Conservation (phyloP, 2,329 filamentous ascomycete genomes). For the Capronia americana region DNA sequence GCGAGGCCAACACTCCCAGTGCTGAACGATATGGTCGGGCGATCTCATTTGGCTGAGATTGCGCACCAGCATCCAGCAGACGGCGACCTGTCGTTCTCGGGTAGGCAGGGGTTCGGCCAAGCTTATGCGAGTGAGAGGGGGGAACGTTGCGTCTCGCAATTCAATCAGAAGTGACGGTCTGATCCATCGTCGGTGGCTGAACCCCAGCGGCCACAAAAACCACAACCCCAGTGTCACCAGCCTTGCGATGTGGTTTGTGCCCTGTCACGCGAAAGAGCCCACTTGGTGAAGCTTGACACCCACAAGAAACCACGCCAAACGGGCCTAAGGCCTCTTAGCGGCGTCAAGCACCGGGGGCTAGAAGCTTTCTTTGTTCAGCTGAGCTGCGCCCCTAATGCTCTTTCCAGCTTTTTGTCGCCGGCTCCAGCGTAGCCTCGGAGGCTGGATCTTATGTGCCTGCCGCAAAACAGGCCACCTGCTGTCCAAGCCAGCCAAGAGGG, state of each 20-base stretch:
- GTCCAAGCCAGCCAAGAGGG: not conserved
- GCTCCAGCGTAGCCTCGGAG: not conserved
- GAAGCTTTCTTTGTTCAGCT: slow-evolving; percentile 15
- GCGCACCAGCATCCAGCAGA: slow-evolving; percentile 7
- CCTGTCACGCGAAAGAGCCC: slow-evolving; percentile 19
- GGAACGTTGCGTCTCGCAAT: slow-evolving; percentile 6
- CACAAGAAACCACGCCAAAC: slow-evolving; percentile 17
- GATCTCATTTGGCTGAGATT: slow-evolving; percentile 24
- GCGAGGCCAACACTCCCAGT: not conserved
- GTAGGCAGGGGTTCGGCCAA: not conserved
- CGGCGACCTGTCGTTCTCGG: slow-evolving; percentile 6
- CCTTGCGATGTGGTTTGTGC: slow-evolving; percentile 29
- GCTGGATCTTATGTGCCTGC: not conserved
- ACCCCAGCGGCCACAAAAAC: slow-evolving; percentile 22
- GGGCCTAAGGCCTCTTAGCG: slow-evolving; percentile 19
- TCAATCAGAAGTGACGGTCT: slow-evolving; percentile 29
- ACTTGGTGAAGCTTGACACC: slow-evolving; percentile 19
- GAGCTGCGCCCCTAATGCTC: slow-evolving; percentile 8
- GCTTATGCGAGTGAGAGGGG: slow-evolving; percentile 26
- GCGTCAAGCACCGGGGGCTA: slow-evolving; percentile 25
- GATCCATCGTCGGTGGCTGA: slow-evolving; percentile 24
- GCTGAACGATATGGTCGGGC: not conserved
- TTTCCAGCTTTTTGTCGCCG: slow-evolving; percentile 11
- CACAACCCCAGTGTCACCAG: slow-evolving; percentile 11
- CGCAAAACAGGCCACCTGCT: slow-evolving; percentile 7